Percentiles rank a stretch among this genome's conserved stretches.
Conservation (phyloP, 2,329 filamentous ascomycete species). For the Talaromyces sp. region DNA sequence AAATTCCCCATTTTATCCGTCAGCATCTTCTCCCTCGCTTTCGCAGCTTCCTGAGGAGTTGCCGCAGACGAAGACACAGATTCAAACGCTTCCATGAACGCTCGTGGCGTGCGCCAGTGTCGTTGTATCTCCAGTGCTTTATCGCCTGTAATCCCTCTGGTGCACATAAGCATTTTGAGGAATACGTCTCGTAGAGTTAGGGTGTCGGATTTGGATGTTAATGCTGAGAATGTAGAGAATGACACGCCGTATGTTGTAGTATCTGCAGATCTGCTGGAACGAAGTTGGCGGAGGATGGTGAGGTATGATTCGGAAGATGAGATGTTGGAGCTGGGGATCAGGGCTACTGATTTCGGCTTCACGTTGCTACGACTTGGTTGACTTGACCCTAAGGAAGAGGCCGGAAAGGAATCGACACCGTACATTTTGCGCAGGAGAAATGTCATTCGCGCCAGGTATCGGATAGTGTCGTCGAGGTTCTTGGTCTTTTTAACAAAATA, state of each 20-base stretch:
- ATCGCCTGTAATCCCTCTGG: constrained; percentile 70
- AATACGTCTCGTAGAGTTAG: constrained; percentile 73
- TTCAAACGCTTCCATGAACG: constrained; percentile 69
- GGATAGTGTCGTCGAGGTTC: constrained; percentile 74
- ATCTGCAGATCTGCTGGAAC: constrained; percentile 36
- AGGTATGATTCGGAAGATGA: constrained; percentile 69
- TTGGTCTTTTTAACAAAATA: constrained; percentile 76
- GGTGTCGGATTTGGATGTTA: constrained; percentile 72
- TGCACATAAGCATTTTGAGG: constrained; percentile 85
- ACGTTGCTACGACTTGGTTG: constrained; percentile 21
- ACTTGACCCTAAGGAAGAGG: constrained; percentile 6
- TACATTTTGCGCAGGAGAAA: constrained; percentile 65
- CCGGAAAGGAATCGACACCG: constrained; percentile 18
- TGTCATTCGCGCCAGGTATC: constrained; percentile 72
- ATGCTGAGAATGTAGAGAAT: constrained; percentile 68
- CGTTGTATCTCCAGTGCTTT: constrained; percentile 78
- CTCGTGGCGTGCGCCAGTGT: constrained; percentile 71
- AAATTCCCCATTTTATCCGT: constrained; percentile 56
- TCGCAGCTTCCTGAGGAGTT: constrained; percentile 46
- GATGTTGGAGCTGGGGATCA: constrained; percentile 63
- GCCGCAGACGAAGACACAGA: constrained; percentile 36
- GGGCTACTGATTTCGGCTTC: constrained; percentile 48
- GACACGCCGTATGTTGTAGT: constrained; percentile 59
- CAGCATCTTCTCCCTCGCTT: constrained; percentile 62
- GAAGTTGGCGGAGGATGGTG: constrained; percentile 60